These are phyloP conservation scores for Thinopyrum elongatum DNA, from an alignment of 176 grass and related monocot species.

Conservation along the genomic window DNA sequence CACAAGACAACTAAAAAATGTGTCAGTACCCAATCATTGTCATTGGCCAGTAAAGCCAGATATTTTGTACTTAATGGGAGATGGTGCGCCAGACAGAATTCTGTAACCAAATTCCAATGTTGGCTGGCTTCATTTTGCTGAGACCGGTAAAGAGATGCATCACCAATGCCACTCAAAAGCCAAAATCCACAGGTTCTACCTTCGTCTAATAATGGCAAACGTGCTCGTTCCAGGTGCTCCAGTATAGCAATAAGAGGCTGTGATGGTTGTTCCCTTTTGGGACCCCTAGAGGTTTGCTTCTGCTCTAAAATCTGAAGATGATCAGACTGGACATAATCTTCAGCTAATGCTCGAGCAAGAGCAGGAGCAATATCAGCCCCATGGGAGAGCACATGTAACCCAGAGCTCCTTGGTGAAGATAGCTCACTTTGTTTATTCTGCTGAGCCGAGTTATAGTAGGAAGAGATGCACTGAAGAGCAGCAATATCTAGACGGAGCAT, in stretches of 20 bases:
- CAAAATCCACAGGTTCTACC: constrained; percentile 79
- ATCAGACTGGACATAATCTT: constrained; percentile 87
- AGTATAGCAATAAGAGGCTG: constrained; percentile 64
- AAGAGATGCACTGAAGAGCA: constrained; percentile 80
- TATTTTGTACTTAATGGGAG: constrained; percentile 88
- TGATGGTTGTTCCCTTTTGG: constrained; percentile 49
- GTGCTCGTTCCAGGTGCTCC: constrained; percentile 83
- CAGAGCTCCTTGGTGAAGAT: constrained; percentile 39
- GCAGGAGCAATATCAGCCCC: constrained; percentile 52
- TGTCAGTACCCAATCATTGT: constrained; percentile 93
- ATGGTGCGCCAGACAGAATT: constrained; percentile 77
- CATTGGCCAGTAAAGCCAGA: constrained; percentile 82
- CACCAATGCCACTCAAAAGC: constrained; percentile 76
- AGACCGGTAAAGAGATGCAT: constrained; percentile 65
- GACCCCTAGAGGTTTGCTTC: constrained; percentile 40
- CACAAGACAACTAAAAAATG: constrained; percentile 13
- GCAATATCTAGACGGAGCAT: constrained; percentile 93
- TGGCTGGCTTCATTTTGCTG: constrained; percentile 80
- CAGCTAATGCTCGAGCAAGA: constrained; percentile 84
- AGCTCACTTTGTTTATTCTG: constrained; percentile 49
- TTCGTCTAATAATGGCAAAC: constrained; percentile 75
- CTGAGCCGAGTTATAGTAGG: constrained; percentile 54
- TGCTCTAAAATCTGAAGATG: constrained; percentile 73
- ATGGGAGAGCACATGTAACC: constrained; percentile 46
- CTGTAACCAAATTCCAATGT: constrained; percentile 82